Base-by-base conservation (phyloP, 2,329 filamentous ascomycete species). In the Trichoderma sp. region DNA sequence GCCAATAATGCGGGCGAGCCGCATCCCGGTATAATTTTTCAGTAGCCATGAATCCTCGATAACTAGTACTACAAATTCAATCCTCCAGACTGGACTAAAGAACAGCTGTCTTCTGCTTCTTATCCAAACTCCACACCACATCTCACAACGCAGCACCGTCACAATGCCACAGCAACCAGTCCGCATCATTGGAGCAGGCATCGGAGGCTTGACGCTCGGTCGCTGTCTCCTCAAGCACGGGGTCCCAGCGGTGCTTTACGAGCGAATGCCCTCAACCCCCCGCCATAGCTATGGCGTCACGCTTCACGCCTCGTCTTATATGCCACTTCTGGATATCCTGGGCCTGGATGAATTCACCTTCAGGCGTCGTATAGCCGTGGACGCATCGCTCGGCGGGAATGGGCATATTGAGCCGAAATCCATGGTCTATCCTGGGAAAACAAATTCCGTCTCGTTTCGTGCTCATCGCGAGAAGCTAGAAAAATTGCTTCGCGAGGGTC, bases 181-280 rank as follows among this genome's bases (percentile, higher is more conserved):
- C 39, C 24, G 60, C 16, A 69, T 69, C 37, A 59, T 69, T 43
- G 67, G 67, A 46, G 67, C 59, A 18, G 67, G 67, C 26, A 65
- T 69, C 6, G 67, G 60, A 26, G 67, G 67, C 32, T 21, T 65
- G 16, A 69, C 67, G 16, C 67, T 69, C 32, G 60, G 59, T 34
- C 67, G 67, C 52, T 69, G 67, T 52, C 67, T 69, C 11, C 67
- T 52, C 54, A 55, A 69, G n/a, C 28, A 59, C 21, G 67, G 60
- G 18, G 21, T 69, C 16, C 60, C 59, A 30, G 67, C 54, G 37
- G 59, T 69, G n/a, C 24, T 69, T 21, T 65, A 69, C 21, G 67
- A 65, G 55, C 49, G 34, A 59, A 60, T 69, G 59, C 39, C 67
- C 30, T 49, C 60, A 39, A 55, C 43, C 39, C 32, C 67, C 28